Evolutionary conservation across 2,329 filamentous ascomycete species (phyloP), one percentile per base, ranked within the genome.

Genomic region (Chalaropsis thielavioides): DNA sequence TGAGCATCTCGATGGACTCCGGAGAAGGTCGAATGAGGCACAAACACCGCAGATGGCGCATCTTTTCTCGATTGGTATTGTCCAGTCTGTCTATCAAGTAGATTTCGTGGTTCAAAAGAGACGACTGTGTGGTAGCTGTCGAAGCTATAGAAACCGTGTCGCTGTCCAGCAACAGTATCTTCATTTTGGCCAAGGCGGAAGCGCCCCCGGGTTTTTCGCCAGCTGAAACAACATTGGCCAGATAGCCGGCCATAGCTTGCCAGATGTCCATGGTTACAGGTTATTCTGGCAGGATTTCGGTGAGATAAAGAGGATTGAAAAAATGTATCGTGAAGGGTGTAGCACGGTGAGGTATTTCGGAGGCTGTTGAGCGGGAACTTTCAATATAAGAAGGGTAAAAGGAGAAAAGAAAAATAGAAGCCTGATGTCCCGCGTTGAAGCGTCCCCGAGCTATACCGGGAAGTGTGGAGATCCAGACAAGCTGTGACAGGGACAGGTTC

Each of bases 11-110:
- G 72, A 97, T 91, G 4, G 92, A 95, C 70, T 95, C 90, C 13
- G 92, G 83, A 0, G 92, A 96, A 7, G 94, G 94, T 49, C 95
- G 87, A 60, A 99, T 83, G 70, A 99, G 92, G 73, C 91, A 96
- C 35, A 97, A 78, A 74, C 94, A 99, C 63, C 91, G 86, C 63
- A 99, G 81, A 78, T 99, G 94, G 68, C 94, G 88, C 94, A 99
- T 97, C 80, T 95, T 96, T 77, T 99, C 95, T 60, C 94, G 84
- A 68, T 86, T 85, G 67, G 83, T 79, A 71, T 96, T 97, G 73
- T 97, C 94, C 66, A 99, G 79, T 67, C 94, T 90, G 75, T 99
- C 94, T 72, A 95, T 96, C 68, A 99, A 89, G 76, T 96, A 99
- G 70, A 99, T 89, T 77, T 97, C 92, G 77, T 99, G 91, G 72